A percentile compares a stretch with the other conserved stretches of the same genome.
These are phyloP conservation scores for Babesia divergens DNA, from an alignment of 169 alveolate genomes.

Conservation along the genomic window DNA sequence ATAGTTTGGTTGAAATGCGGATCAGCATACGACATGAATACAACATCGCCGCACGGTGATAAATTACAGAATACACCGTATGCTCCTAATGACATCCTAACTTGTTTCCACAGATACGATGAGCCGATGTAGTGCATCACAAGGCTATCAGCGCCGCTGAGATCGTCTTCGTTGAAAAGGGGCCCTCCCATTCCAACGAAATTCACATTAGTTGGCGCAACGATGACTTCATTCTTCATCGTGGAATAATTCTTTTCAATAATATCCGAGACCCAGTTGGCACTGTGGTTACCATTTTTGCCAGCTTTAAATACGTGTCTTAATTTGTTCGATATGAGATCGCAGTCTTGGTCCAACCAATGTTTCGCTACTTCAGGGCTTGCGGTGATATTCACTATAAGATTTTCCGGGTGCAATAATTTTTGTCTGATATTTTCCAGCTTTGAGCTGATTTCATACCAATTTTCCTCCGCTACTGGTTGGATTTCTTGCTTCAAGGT, in stretches of 20 bases:
- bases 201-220: slow-evolving; percentile 71
- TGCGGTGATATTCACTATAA: slow-evolving; percentile 65
- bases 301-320: background rate
- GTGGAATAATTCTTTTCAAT: background rate
- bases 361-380: slow-evolving; percentile 51
- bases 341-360: slow-evolving; percentile 41
- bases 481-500: slow-evolving; percentile 51
- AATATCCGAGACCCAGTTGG: slow-evolving; percentile 39
- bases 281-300: background rate
- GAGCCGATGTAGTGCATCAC: slow-evolving; percentile 65
- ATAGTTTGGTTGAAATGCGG: slow-evolving; percentile 58
- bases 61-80: slow-evolving; percentile 69
- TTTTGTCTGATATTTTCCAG: slow-evolving; percentile 63
- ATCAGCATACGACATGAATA: slow-evolving; percentile 63
- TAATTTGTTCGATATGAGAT: background rate
- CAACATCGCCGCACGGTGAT: slow-evolving; percentile 49
- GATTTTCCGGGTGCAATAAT: slow-evolving; percentile 48
- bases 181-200: slow-evolving; percentile 76
- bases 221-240: slow-evolving; percentile 26
- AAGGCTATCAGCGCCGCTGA: slow-evolving; percentile 64
- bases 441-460: slow-evolving; percentile 42
- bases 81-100: slow-evolving; percentile 74
- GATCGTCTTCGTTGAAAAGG: slow-evolving; percentile 65
- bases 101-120: slow-evolving; percentile 69
- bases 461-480: slow-evolving; percentile 69